A percentile compares a stretch with the other conserved stretches of the same genome.
These are phyloP conservation scores for Phytophthora cactorum DNA, from an alignment of 352 stramenopile species.

Conservation along the genomic window DNA sequence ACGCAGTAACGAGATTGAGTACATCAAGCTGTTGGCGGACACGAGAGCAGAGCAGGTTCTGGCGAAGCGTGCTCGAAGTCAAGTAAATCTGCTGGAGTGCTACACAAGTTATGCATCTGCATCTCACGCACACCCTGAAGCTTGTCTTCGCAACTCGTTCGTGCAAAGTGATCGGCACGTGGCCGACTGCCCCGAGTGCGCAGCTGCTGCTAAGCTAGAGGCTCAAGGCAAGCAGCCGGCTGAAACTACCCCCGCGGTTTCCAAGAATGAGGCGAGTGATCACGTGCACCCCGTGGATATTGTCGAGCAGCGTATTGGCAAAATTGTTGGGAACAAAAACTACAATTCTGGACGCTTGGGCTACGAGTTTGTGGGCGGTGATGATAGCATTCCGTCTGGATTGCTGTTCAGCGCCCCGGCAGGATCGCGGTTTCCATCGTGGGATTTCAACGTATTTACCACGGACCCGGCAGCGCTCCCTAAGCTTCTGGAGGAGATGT, in stretches of 20 bases:
- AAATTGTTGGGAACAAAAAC: slow-evolving; percentile 14
- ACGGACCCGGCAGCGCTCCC: slow-evolving; percentile 58
- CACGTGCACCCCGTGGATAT: slow-evolving; percentile 4
- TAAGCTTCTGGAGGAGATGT: slow-evolving; percentile 75
- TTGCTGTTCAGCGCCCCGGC: slow-evolving; percentile 38
- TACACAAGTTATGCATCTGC: slow-evolving; percentile 78
- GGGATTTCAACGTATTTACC: slow-evolving; percentile 86
- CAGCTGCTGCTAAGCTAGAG: slow-evolving; percentile 26
- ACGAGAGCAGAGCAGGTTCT: slow-evolving; percentile 77
- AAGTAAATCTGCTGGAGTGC: slow-evolving; percentile 80
- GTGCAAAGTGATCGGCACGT: slow-evolving; percentile 49
- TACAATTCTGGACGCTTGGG: slow-evolving; percentile 40
- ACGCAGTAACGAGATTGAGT: slow-evolving; percentile 87
- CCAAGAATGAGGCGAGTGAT: slow-evolving; percentile 9
- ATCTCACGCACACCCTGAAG: slow-evolving; percentile 48
- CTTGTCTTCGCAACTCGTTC: slow-evolving; percentile 69
- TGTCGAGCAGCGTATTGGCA: slow-evolving; percentile 30
- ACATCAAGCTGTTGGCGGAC: slow-evolving; percentile 89
- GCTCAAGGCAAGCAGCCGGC: slow-evolving; percentile 21
- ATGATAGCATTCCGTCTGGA: slow-evolving; percentile 15
- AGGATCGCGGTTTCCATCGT: slow-evolving; percentile 50
- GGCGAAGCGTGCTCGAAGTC: slow-evolving; percentile 69
- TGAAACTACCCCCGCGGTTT: not conserved
- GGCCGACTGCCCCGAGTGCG: slow-evolving; percentile 49
- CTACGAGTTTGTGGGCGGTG: slow-evolving; percentile 33